Evolutionary conservation across 73 alveolate genomes (phyloP).

Genomic region (Uronychia binucleata): DNA sequence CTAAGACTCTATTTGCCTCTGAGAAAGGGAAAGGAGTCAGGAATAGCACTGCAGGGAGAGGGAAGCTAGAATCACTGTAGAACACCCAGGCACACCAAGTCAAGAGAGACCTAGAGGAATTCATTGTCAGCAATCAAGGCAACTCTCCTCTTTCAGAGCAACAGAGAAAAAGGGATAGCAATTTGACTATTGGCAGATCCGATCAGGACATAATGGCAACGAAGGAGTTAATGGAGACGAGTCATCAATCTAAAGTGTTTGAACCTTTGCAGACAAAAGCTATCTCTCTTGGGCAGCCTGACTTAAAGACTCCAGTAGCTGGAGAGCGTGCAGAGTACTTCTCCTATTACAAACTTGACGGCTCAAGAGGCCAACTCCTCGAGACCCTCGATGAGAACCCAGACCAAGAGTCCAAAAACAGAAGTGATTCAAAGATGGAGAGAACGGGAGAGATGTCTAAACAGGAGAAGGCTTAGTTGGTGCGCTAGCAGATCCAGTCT

Average conservation of each 20-base stretch:
- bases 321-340: neutral
- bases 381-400: no score
- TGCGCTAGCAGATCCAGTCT: neutral
- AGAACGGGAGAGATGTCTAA: neutral
- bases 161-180: no score
- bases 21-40: neutral
- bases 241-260: no score
- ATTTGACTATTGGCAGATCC: no score
- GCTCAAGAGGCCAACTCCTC: neutral
- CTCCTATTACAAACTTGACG: neutral
- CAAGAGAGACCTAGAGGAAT: no score
- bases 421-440: neutral
- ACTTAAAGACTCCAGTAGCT: neutral
- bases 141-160: no score
- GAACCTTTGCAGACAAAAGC: neutral
- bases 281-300: neutral
- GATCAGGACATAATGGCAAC: no score
- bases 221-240: no score
- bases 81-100: no score
- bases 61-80: no score
- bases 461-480: neutral
- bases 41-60: neutral
- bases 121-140: no score
- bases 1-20: neutral
- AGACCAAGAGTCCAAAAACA: neutral